These are phyloP conservation scores for Picea abies DNA, from an alignment of 83 land plant genomes.

Conservation along the genomic window DNA sequence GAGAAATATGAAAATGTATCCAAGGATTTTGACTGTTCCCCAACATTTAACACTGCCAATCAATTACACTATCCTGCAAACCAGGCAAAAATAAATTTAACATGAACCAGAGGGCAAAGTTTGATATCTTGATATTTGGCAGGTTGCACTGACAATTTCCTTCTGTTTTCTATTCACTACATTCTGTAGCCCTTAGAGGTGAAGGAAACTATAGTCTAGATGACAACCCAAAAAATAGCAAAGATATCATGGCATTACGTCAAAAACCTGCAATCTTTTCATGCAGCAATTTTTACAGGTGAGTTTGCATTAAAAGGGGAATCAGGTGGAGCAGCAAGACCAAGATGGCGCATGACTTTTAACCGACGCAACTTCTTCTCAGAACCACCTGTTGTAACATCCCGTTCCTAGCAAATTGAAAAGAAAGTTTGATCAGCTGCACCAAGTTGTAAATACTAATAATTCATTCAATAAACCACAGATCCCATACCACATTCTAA, in stretches of 20 bases:
- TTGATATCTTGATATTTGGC: not conserved
- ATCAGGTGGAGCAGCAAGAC: conserved; percentile 1
- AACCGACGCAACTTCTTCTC: not conserved
- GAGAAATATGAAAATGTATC: not conserved
- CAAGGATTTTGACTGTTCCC: not conserved
- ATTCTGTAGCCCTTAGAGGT: not conserved
- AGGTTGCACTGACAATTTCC: not conserved
- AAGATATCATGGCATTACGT: not conserved
- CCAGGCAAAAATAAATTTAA: not conserved
- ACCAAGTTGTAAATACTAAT: not conserved
- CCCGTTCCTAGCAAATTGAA: not conserved
- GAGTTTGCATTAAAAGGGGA: conserved; percentile 4
- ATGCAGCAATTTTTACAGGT: not conserved
- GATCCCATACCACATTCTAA: not conserved
- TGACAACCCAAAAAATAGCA: not conserved
- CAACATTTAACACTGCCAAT: not conserved
- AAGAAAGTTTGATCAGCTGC: not conserved
- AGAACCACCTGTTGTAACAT: not conserved
- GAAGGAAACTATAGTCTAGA: too few relatives aligned
- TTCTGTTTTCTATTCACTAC: not conserved
- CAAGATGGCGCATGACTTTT: conserved; percentile 9
- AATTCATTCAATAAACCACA: not conserved
- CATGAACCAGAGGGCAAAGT: not conserved
- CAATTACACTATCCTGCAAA: not conserved
- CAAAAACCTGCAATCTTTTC: not conserved